Percentiles rank a stretch among this genome's conserved stretches.
Conservation (phyloP, 2,329 filamentous ascomycete species). For the Dactylellina cionopaga region DNA sequence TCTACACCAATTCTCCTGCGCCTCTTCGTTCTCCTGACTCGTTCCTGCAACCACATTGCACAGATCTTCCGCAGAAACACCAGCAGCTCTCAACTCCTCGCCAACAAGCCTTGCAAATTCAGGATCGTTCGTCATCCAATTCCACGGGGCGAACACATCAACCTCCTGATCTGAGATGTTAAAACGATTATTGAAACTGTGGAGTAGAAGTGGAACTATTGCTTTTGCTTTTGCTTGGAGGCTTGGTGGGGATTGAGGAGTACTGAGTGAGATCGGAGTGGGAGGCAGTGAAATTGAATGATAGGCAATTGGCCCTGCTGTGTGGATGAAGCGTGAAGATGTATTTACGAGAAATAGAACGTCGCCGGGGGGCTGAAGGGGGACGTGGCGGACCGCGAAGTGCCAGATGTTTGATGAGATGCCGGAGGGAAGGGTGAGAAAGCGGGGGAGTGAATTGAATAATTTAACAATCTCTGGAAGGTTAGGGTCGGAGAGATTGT, state of each 20-base stretch:
- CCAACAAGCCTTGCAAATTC: neutral
- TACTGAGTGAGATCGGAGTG: neutral
- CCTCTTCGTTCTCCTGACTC: neutral
- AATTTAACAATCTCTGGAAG: conserved; percentile 24
- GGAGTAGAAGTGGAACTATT: conserved; percentile 1
- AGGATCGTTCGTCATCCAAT: neutral
- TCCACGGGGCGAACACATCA: conserved; percentile 1
- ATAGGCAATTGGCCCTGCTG: conserved; percentile 14
- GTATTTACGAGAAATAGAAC: conserved; percentile 32
- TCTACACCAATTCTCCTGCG: neutral
- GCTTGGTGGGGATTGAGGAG: neutral
- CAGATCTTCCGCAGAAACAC: neutral
- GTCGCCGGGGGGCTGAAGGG: conserved; percentile 5
- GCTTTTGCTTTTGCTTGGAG: neutral
- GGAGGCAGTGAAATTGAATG: too few relatives aligned
- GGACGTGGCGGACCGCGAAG: conserved; percentile 33
- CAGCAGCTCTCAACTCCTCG: neutral
- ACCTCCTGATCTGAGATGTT: neutral
- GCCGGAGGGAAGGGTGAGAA: conserved; percentile 7
- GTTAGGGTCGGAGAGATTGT: neutral
- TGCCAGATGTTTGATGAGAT: conserved; percentile 44
- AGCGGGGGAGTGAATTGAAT: conserved; percentile 46
- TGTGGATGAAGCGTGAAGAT: conserved; percentile 22
- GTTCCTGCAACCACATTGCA: neutral
- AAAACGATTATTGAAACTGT: conserved; percentile 4